Evolutionary conservation across 2,329 filamentous ascomycete genomes (phyloP), one percentile per base, ranked within the genome.

Genomic region (Pyricularia grisea): DNA sequence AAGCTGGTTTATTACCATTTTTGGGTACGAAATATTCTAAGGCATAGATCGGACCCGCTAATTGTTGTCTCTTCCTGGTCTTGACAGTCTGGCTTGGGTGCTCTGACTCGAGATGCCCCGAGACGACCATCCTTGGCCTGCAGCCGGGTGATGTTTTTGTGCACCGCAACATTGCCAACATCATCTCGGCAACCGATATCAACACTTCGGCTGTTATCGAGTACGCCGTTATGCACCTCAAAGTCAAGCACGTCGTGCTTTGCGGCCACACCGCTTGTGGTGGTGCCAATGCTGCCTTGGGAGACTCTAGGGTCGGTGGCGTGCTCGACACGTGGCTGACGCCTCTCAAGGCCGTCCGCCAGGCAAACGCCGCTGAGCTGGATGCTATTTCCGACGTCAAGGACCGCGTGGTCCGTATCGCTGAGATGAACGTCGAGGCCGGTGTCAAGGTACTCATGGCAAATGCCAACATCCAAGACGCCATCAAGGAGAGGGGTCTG

Each of bases 111-210:
- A 91, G 93, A 72, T 90, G 92, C 73, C 92, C 93, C 1, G 93
- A 95, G 79, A 94, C 92, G 5, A 93, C 89, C 66, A 85, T 97
- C 75, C 85, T 94, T 31, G 89, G 90, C 75, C 84, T 93, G 70
- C 85, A 92, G 75, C 92, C 92, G 3, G 92, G 93, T 70, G 92
- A 96, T 74, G 89, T 96, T 73, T 96, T 96, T 78, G 90, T 93
- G 68, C 92, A 96, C 83, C 91, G 93, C 77, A 96, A 96, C 82
- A 94, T 97, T 77, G 92, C 92, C 79, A 96, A 96, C 81, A 87
- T 94, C 75, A 81, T 96, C 72, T 88, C 88, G 69, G 82, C 88
- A 25, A 88, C 88, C 74, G 93, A 97, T 77, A 86, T 94, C 77
- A 92, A 88, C 80, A 88, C 89, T 42, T 84, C 88, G 12, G 87